These are phyloP conservation scores for Ophiocordyceps camponoti-floridani DNA, from an alignment of 2,329 filamentous ascomycete species.

Conservation along the genomic window DNA sequence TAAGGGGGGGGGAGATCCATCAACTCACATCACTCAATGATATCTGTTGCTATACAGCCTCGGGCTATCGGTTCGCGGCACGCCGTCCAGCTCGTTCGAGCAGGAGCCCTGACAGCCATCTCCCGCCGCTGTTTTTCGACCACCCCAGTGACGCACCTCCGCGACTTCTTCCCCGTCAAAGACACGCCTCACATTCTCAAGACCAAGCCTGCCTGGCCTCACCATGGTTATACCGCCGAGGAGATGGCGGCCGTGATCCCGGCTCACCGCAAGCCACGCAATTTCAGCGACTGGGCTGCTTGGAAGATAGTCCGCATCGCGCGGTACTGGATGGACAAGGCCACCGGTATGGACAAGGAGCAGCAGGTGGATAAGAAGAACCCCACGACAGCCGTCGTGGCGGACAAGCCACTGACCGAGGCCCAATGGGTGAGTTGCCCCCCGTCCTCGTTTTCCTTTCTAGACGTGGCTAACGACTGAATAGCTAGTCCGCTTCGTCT, in stretches of 20 bases:
- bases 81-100: conserved; percentile 7
- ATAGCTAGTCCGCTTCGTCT: conserved; percentile 65
- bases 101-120: conserved; percentile 1
- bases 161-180: conserved; percentile 44
- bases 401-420: conserved; percentile 52
- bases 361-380: conserved; percentile 46
- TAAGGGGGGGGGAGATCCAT: too few species aligned
- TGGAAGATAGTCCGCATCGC: conserved; percentile 59
- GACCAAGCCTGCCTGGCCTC: conserved; percentile 50
- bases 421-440: conserved; percentile 50
- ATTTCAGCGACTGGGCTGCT: conserved; percentile 61
- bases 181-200: conserved; percentile 42
- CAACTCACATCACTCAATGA: conserved; percentile 6
- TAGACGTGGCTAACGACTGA: neutral
- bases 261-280: conserved; percentile 58
- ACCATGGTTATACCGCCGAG: conserved; percentile 56
- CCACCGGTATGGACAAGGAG: conserved; percentile 54
- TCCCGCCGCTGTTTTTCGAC: conserved; percentile 25
- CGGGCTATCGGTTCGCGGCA: conserved; percentile 8
- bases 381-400: conserved; percentile 34
- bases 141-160: conserved; percentile 24
- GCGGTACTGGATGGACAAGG: conserved; percentile 65
- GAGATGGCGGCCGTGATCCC: conserved; percentile 62
- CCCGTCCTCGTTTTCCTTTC: neutral
- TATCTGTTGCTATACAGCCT: conserved; percentile 9